Conservation (phyloP, 768 basidiomycete species). For the Termitomyces sp. region DNA sequence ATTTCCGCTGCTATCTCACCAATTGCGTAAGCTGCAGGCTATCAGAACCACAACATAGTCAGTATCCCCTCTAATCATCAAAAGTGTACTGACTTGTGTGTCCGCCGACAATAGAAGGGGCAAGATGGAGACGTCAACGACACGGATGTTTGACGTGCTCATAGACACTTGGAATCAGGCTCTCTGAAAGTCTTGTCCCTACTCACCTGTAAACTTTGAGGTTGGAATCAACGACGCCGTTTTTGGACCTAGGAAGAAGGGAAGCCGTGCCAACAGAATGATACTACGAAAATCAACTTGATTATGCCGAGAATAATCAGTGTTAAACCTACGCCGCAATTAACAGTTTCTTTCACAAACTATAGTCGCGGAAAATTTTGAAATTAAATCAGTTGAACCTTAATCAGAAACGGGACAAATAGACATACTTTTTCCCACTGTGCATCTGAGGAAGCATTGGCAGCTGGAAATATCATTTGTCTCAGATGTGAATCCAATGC, state of each 20-base stretch:
- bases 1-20: conserved; percentile 3
- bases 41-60: not conserved
- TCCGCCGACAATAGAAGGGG: conserved; percentile 34
- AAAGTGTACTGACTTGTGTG: conserved; percentile 18
- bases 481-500: not conserved
- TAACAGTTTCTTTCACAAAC: conserved; percentile 19
- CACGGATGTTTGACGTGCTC: conserved; percentile 39
- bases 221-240: conserved; percentile 17
- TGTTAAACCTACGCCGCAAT: conserved; percentile 17
- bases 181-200: not conserved
- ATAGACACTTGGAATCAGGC: not conserved
- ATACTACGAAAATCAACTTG: conserved; percentile 14
- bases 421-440: conserved; percentile 19
- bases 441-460: conserved; percentile 15
- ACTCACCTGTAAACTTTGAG: conserved; percentile 21
- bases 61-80: not conserved
- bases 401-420: not conserved
- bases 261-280: conserved; percentile 32
- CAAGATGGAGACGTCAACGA: conserved; percentile 38
- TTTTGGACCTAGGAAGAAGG: conserved; percentile 28
- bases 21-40: not conserved
- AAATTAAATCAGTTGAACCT: not conserved
- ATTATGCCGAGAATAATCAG: not conserved
- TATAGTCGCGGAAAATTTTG: too few relatives aligned
- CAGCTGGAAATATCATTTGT: not conserved